Base-by-base conservation (phyloP, 352 stramenopile species). In the Halophytophthora batemanensis region DNA sequence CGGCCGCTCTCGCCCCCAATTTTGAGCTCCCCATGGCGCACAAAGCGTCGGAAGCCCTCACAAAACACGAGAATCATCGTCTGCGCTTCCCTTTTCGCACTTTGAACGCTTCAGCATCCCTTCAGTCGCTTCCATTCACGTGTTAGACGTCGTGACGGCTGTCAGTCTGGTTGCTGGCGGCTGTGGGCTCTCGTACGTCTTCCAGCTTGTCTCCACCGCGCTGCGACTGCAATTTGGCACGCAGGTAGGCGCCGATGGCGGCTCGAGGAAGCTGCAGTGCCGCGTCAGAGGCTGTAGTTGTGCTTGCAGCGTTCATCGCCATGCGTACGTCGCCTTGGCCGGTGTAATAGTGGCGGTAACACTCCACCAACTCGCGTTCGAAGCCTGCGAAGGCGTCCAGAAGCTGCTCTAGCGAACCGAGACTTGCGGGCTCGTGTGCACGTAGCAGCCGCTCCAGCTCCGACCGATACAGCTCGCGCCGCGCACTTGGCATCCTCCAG, bases 321-420 rank as follows among this genome's bases (percentile, higher is more conserved):
- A 86, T 52, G n/a, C 63, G 56, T 37, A 87, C 81, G 43, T 68
- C 58, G 36, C 38, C 63, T 11, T 62, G 65, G 51, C 70, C 62
- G 0, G 72, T 67, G 68, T 85, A 86, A 47, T 75, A 83, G 45
- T 83, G 74, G 35, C 77, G 77, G 51, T 85, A 86, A 56, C 74
- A 85, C 52, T 79, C 70, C 38, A 86, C 38, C 22, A 86, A 58
- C 38, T 88, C 77, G n/a, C 64, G 66, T 17, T 88, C 77, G 69
- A 85, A 69, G 25, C 73, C 77, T 8, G 64, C 57, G 61, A 78
- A 88, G 13, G 61, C 66, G 36, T 69, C 63, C 18, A 88, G 53
- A 11, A 88, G 29, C 10, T 74, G 68, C 22, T 53, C 36, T 11
- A 61, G 71, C 19, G 64, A 63, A 14, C 59, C 57, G 42, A 71